Base-by-base conservation (phyloP, 1,284 basidiomycete species). In the Ustilago loliicola region DNA sequence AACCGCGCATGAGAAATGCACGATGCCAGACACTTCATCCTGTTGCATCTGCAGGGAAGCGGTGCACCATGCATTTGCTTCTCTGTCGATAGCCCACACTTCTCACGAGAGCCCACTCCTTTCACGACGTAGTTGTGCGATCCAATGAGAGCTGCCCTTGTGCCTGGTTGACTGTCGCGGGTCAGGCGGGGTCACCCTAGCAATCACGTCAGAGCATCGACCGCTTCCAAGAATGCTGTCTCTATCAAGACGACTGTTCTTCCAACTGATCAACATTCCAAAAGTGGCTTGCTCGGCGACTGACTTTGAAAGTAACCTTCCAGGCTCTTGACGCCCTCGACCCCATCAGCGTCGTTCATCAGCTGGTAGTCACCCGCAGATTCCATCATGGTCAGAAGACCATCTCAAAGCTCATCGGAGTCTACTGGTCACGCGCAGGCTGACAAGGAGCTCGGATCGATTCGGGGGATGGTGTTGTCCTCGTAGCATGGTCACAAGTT, bases 251-350 rank as follows among this genome's bases (percentile, higher is more conserved):
- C 15, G 10, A 25, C 29, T 15, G 19, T 69, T 63, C 66, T 69
- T 69, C 61, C 36, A 32, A 59, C 13, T 60, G 66, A 69, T 63
- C 66, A 63, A 48, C 61, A 51, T 23, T 27, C 38, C 21, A 45
- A 15, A 63, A 21, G 53, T 27, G 29, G 36, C 45, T 6, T 38
- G 21, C 38, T 34, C 42, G 21, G 11, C 32, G 40, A 17, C 53
- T 48, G 61, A 56, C 30, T 38, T 55, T 63, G 53, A 55, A 63
- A 50, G 48, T 25, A 50, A 47, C 4, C 23, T 23, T 15, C 15
- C n/a, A 51, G 32, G 21, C 30, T 30, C n/a, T 3, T 17, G 3
- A n/a, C 0, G 13, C 11, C 21, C 27, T n/a, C n/a, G 8, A 34
- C 15, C 5, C 2, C 15, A 7, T 36, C 52, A 34, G 21, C 32